Percentiles rank a stretch among this genome's conserved stretches.
phyloP scores from a whole-genome alignment of 2,329 filamentous ascomycete species.

The Cyclaneusma minus region DNA sequence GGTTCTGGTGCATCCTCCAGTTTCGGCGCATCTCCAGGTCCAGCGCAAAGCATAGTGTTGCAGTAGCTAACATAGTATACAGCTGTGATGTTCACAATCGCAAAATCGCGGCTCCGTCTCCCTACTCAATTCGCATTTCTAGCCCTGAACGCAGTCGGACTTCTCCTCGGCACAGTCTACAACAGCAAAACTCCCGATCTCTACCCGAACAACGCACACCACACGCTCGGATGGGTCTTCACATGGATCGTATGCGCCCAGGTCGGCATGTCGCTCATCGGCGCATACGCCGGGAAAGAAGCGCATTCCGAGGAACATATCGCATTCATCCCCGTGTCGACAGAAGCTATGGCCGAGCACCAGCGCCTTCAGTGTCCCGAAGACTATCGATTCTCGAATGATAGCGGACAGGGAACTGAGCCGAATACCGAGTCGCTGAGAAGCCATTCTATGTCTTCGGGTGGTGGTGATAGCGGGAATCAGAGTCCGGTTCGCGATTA shows the following conservation, averaged over 20 bases:
- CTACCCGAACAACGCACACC: constrained; percentile 77
- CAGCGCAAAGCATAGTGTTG: constrained; percentile 1
- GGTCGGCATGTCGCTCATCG: constrained; percentile 35
- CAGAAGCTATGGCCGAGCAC: constrained; percentile 35
- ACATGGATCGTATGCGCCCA: constrained; percentile 60
- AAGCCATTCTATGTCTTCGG: constrained; percentile 48
- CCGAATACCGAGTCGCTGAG: constrained; percentile 49
- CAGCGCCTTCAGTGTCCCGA: constrained; percentile 22
- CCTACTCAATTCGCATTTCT: constrained; percentile 54
- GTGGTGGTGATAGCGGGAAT: constrained; percentile 28
- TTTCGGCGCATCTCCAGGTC: neutral
- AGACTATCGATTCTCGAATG: constrained; percentile 45
- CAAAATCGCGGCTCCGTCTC: constrained; percentile 60
- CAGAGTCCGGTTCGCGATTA: too few species aligned
- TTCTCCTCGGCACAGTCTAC: constrained; percentile 56
- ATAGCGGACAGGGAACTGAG: constrained; percentile 61
- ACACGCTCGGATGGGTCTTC: constrained; percentile 73
- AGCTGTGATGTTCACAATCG: constrained; percentile 80
- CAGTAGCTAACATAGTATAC: constrained; percentile 10
- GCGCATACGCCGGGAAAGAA: constrained; percentile 10
- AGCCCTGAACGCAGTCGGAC: constrained; percentile 42
- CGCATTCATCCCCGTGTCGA: constrained; percentile 47
- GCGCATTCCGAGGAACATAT: constrained; percentile 29
- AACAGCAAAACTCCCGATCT: constrained; percentile 71
- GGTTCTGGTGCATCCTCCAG: neutral